Conservation (phyloP, 257 asterid genomes). For the Nicotiana noctiflora region DNA sequence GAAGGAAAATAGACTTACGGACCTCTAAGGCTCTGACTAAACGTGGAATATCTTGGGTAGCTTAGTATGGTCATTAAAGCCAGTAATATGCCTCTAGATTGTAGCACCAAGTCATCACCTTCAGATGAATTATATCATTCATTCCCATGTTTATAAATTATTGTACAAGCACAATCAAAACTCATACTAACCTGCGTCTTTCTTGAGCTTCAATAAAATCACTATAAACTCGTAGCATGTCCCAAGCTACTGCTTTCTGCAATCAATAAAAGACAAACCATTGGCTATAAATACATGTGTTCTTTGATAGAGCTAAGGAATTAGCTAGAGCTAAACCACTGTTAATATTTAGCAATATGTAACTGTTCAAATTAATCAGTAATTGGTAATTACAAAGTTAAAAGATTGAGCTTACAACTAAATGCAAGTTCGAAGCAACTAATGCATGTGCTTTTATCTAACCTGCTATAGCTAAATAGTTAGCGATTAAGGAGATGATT, state of each 20-base stretch:
- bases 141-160: background rate
- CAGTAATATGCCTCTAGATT: background rate
- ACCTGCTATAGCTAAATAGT: background rate
- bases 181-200: slow-evolving; percentile 57
- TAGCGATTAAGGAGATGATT: background rate
- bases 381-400: background rate
- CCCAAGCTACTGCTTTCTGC: slow-evolving; percentile 97
- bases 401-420: background rate
- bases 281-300: slow-evolving; percentile 5
- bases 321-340: background rate
- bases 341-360: background rate
- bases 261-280: slow-evolving; percentile 6
- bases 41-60: background rate
- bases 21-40: background rate
- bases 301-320: background rate
- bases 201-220: slow-evolving; percentile 80
- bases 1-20: background rate
- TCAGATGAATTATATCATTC: background rate
- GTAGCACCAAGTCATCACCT: background rate
- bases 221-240: slow-evolving; percentile 85
- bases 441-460: background rate
- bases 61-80: background rate
- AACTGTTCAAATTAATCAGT: background rate
- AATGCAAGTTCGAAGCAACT: background rate
- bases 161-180: background rate